These are phyloP conservation scores for Apiotrichum gamsii DNA, from an alignment of 1,284 basidiomycete genomes.

Conservation along the genomic window DNA sequence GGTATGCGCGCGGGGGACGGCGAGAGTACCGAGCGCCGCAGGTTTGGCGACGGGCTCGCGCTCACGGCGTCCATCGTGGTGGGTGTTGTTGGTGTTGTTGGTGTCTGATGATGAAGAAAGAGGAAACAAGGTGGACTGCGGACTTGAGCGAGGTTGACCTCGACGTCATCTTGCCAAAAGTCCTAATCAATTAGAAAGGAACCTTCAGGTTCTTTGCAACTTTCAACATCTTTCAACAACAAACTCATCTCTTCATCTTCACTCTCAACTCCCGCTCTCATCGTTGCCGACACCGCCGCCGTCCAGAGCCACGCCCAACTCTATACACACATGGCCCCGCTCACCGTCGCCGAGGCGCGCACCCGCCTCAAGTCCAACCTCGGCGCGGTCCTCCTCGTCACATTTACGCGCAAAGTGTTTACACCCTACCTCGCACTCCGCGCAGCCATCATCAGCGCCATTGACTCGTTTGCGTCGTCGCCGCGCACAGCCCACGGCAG, in stretches of 20 bases:
- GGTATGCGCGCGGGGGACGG: slow-evolving; percentile 8
- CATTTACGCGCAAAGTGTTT: slow-evolving; percentile 24
- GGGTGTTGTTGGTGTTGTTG: neutral
- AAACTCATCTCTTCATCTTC: too few relatives aligned
- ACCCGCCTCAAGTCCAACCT: slow-evolving; percentile 37
- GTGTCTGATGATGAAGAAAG: neutral
- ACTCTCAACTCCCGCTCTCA: neutral
- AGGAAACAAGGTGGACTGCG: slow-evolving; percentile 1
- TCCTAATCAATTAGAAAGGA: neutral
- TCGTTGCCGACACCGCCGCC: neutral
- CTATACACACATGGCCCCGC: slow-evolving; percentile 16
- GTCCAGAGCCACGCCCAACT: too few relatives aligned
- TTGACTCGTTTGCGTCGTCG: slow-evolving; percentile 14
- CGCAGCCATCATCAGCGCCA: slow-evolving; percentile 17
- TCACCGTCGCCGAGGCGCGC: slow-evolving; percentile 23
- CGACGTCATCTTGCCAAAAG: neutral
- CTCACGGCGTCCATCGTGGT: neutral
- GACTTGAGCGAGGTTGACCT: neutral
- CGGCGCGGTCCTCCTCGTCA: slow-evolving; percentile 27
- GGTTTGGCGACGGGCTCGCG: neutral
- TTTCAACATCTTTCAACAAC: neutral
- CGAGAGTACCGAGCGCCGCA: slow-evolving; percentile 2
- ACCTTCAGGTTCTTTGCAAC: too few relatives aligned
- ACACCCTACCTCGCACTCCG: slow-evolving; percentile 31
- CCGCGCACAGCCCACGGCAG: neutral